These are phyloP conservation scores for Lentinula detonsa DNA, from an alignment of 768 basidiomycete species.

Conservation along the genomic window DNA sequence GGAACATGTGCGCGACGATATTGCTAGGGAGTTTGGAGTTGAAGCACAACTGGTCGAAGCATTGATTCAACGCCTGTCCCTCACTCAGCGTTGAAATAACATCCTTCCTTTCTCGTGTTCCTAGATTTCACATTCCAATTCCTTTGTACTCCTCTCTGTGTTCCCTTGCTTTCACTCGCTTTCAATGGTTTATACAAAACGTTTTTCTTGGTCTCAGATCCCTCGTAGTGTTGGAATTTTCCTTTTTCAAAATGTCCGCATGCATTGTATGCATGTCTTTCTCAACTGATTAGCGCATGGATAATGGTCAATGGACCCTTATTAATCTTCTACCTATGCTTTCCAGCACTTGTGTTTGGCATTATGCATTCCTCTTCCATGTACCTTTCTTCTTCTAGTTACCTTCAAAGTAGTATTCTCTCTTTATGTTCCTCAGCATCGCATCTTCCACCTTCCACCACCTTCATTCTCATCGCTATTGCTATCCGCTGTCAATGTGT, in stretches of 20 bases:
- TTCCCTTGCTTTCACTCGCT: neutral
- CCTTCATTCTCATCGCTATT: neutral
- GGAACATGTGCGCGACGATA: neutral
- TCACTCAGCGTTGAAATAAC: neutral
- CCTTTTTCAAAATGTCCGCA: neutral
- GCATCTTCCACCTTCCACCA: neutral
- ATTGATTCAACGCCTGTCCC: neutral
- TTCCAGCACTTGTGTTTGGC: neutral
- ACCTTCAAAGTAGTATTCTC: neutral
- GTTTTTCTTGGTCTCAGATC: neutral
- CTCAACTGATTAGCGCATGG: neutral
- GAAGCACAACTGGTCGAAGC: conserved; percentile 5
- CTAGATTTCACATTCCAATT: neutral
- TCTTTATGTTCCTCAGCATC: neutral
- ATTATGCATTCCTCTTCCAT: neutral
- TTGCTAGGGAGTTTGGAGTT: conserved; percentile 8
- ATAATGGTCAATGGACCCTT: neutral
- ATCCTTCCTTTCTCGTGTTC: neutral
- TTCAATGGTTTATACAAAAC: neutral
- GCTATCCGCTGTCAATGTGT: conserved; percentile 4
- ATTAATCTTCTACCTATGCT: neutral
- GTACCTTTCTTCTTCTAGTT: neutral
- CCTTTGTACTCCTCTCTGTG: neutral
- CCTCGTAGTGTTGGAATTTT: neutral
- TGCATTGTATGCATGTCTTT: neutral